Conservation (phyloP, 306 rosid genomes). For the Cicer bijugum region DNA sequence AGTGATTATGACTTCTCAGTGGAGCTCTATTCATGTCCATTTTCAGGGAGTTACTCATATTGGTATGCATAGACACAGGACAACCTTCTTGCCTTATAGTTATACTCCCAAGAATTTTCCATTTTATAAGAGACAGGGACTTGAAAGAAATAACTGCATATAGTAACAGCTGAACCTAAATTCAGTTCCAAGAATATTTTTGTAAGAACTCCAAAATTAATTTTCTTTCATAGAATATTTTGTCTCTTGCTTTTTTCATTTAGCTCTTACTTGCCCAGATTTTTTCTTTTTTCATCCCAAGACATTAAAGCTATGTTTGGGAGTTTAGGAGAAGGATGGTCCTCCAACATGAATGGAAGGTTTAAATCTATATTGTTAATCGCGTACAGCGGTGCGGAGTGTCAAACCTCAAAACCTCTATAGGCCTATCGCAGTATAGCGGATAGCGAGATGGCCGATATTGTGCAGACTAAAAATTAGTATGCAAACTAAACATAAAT, state of each 20-base stretch:
- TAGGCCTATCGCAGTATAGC: too few relatives aligned
- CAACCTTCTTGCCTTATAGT: neutral
- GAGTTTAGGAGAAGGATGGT: too few relatives aligned
- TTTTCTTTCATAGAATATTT: neutral
- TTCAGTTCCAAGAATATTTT: neutral
- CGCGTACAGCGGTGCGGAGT: too few relatives aligned
- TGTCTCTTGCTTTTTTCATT: neutral
- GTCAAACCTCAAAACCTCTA: too few relatives aligned
- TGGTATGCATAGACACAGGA: neutral
- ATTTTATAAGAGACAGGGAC: neutral
- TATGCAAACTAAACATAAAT: too few relatives aligned
- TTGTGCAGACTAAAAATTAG: too few relatives aligned
- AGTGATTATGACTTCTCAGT: neutral
- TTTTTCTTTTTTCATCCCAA: neutral
- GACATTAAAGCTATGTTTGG: neutral
- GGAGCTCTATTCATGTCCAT: neutral
- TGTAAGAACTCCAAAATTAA: neutral
- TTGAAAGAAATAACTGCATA: neutral
- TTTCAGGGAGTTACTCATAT: neutral
- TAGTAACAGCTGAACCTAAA: neutral
- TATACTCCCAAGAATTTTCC: neutral
- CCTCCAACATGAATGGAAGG: too few relatives aligned
- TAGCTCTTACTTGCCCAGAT: neutral
- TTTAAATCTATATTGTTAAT: too few relatives aligned
- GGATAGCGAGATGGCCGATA: too few relatives aligned